Base-by-base conservation (phyloP, 2,329 filamentous ascomycete genomes). In the Aspergillus quadrilineatus region DNA sequence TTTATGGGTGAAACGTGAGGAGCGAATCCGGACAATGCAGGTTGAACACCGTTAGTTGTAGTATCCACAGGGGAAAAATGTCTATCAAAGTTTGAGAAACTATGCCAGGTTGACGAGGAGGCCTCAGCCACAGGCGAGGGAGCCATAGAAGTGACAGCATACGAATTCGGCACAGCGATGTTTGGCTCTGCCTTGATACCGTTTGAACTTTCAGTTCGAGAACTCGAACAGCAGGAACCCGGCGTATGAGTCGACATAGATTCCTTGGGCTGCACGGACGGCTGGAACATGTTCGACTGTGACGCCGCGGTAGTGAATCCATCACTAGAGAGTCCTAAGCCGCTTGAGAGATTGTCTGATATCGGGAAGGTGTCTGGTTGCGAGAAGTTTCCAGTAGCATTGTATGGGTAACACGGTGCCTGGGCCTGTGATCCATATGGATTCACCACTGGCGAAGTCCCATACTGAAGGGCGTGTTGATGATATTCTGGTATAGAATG, bases 201-300 rank as follows among this genome's bases (percentile, higher is more conserved):
- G 45, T 53, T 53, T 14, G 50, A 26, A 1, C 44, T 22, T 14
- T 50, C 45, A 14, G 43, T 39, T 9, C 50, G 46, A 17, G 66
- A 50, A 15, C 63, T 66, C 45, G 57, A 59, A 45, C 72, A 74
- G 56, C 71, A 74, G 55, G 71, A 71, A 26, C 63, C 58, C 26
- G 47, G 53, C 3, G 55, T 39, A 43, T 59, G 58, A 32, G 56
- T 46, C 7, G 44, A 12, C 12, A 50, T 28, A 17, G 45, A 14
- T 4, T 12, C 17, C 6, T 36, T 29, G 12, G 53, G 15, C 14
- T 55, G 45, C 36, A 50, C 34, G 12, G 45, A 58, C 43, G 34
- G 60, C 41, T 53, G 67, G 59, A 39, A 52, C 49, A 56, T 50
- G 28, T 65, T 60, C 50, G 69, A 64, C 51, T 68, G 72, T 49